These are phyloP conservation scores for Dryas drummondii DNA, from an alignment of 306 rosid species.

Conservation along the genomic window DNA sequence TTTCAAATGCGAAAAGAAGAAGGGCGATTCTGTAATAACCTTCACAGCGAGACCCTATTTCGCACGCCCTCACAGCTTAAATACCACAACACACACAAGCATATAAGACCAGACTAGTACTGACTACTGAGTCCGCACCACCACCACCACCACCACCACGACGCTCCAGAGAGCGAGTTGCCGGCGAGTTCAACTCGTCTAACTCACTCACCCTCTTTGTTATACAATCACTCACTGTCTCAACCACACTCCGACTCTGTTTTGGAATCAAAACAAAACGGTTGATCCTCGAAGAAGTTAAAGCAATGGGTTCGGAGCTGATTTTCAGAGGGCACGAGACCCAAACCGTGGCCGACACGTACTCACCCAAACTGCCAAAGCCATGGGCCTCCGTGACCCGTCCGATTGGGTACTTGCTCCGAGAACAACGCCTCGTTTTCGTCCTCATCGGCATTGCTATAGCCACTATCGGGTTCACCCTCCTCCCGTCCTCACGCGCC, in stretches of 20 bases:
- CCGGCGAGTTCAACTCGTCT: constrained; percentile 26
- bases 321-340: constrained; percentile 81
- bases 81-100: constrained; percentile 7
- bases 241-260: background rate
- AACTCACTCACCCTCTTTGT: background rate
- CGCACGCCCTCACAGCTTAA: constrained; percentile 14
- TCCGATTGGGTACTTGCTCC: constrained; percentile 81
- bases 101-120: background rate
- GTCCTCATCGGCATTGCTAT: constrained; percentile 71
- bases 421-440: constrained; percentile 79
- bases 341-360: constrained; percentile 48
- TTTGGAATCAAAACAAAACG: background rate
- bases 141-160: background rate
- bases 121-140: background rate
- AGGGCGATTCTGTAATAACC: constrained; percentile 33
- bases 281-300: constrained; percentile 9
- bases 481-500: constrained; percentile 40
- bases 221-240: constrained; percentile 3
- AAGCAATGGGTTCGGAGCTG: constrained; percentile 53
- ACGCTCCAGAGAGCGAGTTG: constrained; percentile 23
- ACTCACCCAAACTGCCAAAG: constrained; percentile 70
- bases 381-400: constrained; percentile 70
- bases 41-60: background rate
- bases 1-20: constrained; percentile 8
- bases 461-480: constrained; percentile 59